Evolutionary conservation across 2,329 filamentous ascomycete species (phyloP).

Genomic region (Lachnellula subtilissima): DNA sequence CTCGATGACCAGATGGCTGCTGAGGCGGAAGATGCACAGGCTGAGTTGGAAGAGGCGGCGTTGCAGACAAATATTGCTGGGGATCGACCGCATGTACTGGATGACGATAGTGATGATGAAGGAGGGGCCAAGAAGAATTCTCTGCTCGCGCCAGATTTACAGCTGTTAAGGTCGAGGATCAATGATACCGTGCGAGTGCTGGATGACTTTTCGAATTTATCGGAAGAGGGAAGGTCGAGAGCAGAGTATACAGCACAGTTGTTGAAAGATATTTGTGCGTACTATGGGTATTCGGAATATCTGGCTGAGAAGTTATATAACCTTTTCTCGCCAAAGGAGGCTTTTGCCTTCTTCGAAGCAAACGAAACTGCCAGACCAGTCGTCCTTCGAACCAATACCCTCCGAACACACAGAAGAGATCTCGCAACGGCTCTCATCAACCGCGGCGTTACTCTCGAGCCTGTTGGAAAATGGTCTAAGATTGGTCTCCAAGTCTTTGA

Average conservation of each 20-base stretch:
- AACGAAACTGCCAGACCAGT: conserved; percentile 93
- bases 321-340: conserved; percentile 87
- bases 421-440: conserved; percentile 93
- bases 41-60: conserved; percentile 78
- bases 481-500: conserved; percentile 97
- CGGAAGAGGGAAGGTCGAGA: conserved; percentile 74
- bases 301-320: conserved; percentile 94
- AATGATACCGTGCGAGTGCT: conserved; percentile 90
- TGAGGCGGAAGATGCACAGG: conserved; percentile 77
- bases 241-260: conserved; percentile 85
- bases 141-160: conserved; percentile 79
- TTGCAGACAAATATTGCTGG: conserved; percentile 91
- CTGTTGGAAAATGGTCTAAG: conserved; percentile 98
- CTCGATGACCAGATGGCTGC: conserved; percentile 72
- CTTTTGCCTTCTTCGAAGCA: conserved; percentile 97
- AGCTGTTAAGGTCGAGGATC: conserved; percentile 81
- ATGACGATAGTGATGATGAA: conserved; percentile 57
- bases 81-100: conserved; percentile 64
- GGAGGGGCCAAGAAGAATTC: conserved; percentile 54
- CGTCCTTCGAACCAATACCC: conserved; percentile 94
- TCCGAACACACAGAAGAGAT: conserved; percentile 70
- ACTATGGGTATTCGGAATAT: conserved; percentile 93
- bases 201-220: conserved; percentile 78
- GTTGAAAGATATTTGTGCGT: conserved; percentile 86
- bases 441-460: conserved; percentile 91